A percentile compares a stretch with the other conserved stretches of the same genome.
Conservation (phyloP, 2,329 filamentous ascomycete species). For the Botrytis paeoniae region DNA sequence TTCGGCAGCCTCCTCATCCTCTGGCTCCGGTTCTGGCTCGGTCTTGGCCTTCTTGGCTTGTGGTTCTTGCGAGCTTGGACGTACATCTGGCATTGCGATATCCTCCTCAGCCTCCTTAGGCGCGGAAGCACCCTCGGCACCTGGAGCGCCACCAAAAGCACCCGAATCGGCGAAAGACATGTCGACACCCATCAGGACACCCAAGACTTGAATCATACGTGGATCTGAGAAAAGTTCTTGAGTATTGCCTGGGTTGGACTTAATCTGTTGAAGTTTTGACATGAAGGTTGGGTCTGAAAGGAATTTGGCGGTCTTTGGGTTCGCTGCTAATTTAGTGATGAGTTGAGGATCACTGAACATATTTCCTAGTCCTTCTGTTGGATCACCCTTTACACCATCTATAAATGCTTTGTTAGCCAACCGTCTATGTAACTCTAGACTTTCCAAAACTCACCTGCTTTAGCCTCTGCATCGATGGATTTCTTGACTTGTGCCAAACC, state of each 20-base stretch:
- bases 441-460: slow-evolving; percentile 40
- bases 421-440: slow-evolving; percentile 18
- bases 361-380: slow-evolving; percentile 73
- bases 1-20: slow-evolving; percentile 79
- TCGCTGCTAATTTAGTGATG: slow-evolving; percentile 83
- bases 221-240: slow-evolving; percentile 84
- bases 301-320: slow-evolving; percentile 85
- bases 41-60: slow-evolving; percentile 52
- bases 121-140: slow-evolving; percentile 2
- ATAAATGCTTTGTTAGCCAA: slow-evolving; percentile 20
- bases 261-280: slow-evolving; percentile 78
- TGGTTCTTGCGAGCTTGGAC: slow-evolving; percentile 42
- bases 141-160: slow-evolving; percentile 19
- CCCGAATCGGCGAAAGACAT: slow-evolving; percentile 49
- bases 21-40: slow-evolving; percentile 55
- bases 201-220: slow-evolving; percentile 88
- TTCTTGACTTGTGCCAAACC: slow-evolving; percentile 82
- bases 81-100: slow-evolving; percentile 72
- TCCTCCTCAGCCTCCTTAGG: slow-evolving; percentile 62
- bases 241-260: slow-evolving; percentile 75
- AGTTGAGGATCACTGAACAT: slow-evolving; percentile 95
- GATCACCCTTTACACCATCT: slow-evolving; percentile 54
- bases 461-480: slow-evolving; percentile 76
- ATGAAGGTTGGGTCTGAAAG: slow-evolving; percentile 87
- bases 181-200: slow-evolving; percentile 89